Conservation (phyloP, 768 basidiomycete species). For the Suillus sp. region DNA sequence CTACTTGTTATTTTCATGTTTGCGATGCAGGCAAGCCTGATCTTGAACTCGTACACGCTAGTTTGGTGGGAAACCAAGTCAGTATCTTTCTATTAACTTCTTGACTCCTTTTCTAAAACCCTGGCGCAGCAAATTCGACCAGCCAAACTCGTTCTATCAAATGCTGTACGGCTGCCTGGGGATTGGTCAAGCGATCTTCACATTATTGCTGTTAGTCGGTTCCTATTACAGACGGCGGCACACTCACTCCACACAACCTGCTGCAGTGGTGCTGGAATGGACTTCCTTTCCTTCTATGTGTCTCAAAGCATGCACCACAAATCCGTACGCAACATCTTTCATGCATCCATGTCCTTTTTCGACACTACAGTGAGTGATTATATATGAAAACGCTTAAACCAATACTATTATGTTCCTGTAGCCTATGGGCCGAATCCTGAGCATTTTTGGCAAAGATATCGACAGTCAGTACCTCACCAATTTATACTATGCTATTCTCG, state of each 20-base stretch:
- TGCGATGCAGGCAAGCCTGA: slow-evolving; percentile 62
- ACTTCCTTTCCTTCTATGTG: slow-evolving; percentile 58
- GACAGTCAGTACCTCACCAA: slow-evolving; percentile 44
- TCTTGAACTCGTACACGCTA: slow-evolving; percentile 66
- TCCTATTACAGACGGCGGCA: not conserved
- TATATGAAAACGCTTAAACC: not conserved
- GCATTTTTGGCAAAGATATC: slow-evolving; percentile 67
- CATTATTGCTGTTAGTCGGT: slow-evolving; percentile 52
- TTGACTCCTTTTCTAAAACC: not conserved
- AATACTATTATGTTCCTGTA: slow-evolving; percentile 19
- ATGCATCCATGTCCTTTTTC: slow-evolving; percentile 78
- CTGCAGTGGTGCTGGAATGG: slow-evolving; percentile 52
- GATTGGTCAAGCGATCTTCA: slow-evolving; percentile 56
- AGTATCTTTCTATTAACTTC: slow-evolving; percentile 18
- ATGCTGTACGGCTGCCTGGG: slow-evolving; percentile 64
- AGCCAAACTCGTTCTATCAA: slow-evolving; percentile 62
- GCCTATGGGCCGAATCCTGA: slow-evolving; percentile 62
- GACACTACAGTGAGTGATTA: slow-evolving; percentile 56
- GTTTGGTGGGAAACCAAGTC: slow-evolving; percentile 74
- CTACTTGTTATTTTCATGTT: slow-evolving; percentile 51
- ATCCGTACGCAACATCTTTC: slow-evolving; percentile 58
- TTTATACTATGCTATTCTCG: not conserved
- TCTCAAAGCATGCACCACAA: slow-evolving; percentile 64
- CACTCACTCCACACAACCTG: not conserved
- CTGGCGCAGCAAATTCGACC: slow-evolving; percentile 43